Evolutionary conservation across 148 eudicot species (phyloP), one percentile per base, ranked within the genome.

Genomic region (Cornus florida): DNA sequence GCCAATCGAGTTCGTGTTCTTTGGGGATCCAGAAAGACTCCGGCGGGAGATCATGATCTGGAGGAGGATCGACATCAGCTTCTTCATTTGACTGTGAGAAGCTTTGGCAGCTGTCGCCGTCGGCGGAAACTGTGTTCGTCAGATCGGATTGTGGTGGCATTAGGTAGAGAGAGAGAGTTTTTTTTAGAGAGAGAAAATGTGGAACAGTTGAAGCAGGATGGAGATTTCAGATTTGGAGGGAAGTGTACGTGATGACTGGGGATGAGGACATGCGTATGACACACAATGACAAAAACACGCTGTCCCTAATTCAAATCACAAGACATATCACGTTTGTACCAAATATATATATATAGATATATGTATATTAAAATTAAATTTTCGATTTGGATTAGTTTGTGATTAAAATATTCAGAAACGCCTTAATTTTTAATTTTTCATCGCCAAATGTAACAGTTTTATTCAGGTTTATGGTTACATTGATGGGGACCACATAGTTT

Each of bases 1-100:
- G 13, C 76, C 76, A 74, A 32, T 74, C 76, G 38, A 74, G 67
- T 39, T 32, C 67, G 4, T 74, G 16, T 8, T 74, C 67, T 14
- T 59, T 57, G 50, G 67, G 76, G 16, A 74, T 24, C 48, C n/a
- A 33, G 67, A 31, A 74, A 7, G 76, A 74, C 10, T 74, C 76
- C 0, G 76, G 76, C 4, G 76, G 76, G 8, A 56, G 67, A 73
- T 73, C 76, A 35, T 28, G 28, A 28, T 35, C 38, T 19, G 38
- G 75, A 8, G 38, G 76, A n/a, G 24, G 38, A 9, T 31, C 68
- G 8, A 24, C 11, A 59, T 31, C 11, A 14, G 14, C 9, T 22
- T 43, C 66, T 3, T 10, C n/a, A 9, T 72, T 3, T 9, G 38
- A 35, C 5, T 35, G 38, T 35, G 17, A 23, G 38, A 46, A 10